Conservation (phyloP, 202 grass and related monocot genomes). For the Hordeum pubiflorum region DNA sequence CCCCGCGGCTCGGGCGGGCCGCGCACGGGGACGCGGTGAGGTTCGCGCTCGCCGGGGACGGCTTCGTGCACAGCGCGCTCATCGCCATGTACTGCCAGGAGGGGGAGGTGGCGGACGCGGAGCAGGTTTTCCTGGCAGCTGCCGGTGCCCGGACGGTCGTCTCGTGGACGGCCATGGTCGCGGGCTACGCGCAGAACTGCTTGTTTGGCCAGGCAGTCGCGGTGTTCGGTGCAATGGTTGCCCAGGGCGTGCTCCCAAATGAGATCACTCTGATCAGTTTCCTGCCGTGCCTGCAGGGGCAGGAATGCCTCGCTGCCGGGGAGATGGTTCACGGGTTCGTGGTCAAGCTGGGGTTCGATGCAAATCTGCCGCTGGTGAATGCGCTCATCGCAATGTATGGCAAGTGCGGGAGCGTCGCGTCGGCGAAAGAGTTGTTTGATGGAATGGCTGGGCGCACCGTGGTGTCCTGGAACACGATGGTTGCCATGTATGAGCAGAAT, state of each 20-base stretch:
- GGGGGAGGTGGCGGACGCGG: conserved; percentile 39
- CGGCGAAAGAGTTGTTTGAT: conserved; percentile 48
- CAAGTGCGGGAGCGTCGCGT: conserved; percentile 31
- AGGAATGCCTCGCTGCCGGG: conserved; percentile 32
- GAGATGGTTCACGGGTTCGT: conserved; percentile 59
- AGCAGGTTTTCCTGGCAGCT: conserved; percentile 51
- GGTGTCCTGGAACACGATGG: conserved; percentile 90
- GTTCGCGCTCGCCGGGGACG: conserved; percentile 35
- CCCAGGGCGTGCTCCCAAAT: conserved; percentile 41
- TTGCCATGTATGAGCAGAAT: conserved; percentile 65
- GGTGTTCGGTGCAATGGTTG: conserved; percentile 47
- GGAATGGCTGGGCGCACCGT: conserved; percentile 34
- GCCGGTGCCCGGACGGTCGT: conserved; percentile 44
- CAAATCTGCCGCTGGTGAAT: conserved; percentile 48
- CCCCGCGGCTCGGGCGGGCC: conserved; percentile 37
- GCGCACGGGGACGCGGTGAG: conserved; percentile 54
- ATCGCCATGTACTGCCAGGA: conserved; percentile 72
- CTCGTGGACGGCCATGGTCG: conserved; percentile 78
- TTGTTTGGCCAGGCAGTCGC: conserved; percentile 37
- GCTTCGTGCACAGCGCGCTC: conserved; percentile 44
- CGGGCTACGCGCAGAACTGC: conserved; percentile 63
- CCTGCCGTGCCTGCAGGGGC: conserved; percentile 56
- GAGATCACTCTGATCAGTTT: conserved; percentile 75
- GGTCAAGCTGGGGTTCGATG: conserved; percentile 42
- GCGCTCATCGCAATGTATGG: conserved; percentile 68